Percentiles rank a stretch among this genome's conserved stretches.
Conservation (phyloP, 495 filamentous ascomycete genomes). For the Melanomma pulvis-pyrius region DNA sequence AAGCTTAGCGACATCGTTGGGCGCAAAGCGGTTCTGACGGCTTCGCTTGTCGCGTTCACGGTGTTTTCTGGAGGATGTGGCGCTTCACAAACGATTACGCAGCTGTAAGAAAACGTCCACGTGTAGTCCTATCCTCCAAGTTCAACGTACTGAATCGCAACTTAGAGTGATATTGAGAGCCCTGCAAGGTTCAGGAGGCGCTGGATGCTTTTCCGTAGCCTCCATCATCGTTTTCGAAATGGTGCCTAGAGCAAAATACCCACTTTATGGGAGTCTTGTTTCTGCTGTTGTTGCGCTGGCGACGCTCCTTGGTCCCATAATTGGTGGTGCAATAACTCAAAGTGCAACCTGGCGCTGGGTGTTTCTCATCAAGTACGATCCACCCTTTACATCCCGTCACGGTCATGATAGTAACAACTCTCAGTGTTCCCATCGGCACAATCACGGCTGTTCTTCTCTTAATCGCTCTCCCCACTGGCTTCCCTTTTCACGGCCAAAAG, state of each 20-base stretch:
- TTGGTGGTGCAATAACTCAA: background rate
- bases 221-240: background rate
- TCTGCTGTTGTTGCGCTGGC: background rate
- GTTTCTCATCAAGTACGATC: conserved; percentile 1
- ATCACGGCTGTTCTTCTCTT: background rate
- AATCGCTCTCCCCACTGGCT: background rate
- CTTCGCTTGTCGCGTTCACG: background rate
- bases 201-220: background rate
- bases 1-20: conserved; percentile 3
- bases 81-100: background rate
- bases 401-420: background rate
- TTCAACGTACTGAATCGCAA: background rate
- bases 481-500: background rate
- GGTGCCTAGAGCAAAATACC: background rate
- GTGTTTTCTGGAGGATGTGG: conserved; percentile 1
- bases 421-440: background rate
- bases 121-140: background rate
- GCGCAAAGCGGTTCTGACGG: background rate
- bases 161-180: background rate
- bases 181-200: conserved; percentile 1
- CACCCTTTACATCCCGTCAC: background rate
- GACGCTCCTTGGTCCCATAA: background rate
- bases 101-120: background rate
- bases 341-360: background rate
- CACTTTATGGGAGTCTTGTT: background rate